Conservation (phyloP, 176 grass and related monocot species). For the Hordeum vulgare region MorexV3_pseudomolecules_assembly NC_058518.1:482271117-482271616, state of each 20-base stretch:
- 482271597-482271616: neutral
- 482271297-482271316: too few relatives aligned
- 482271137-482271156: neutral
- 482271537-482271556: neutral
- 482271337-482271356: too few relatives aligned
- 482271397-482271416: neutral
- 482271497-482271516: neutral
- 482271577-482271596: constrained; percentile 6
- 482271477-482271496: neutral
- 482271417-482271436: neutral
- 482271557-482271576: neutral
- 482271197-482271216: neutral
- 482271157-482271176: neutral
- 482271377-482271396: too few relatives aligned
- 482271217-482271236: neutral
- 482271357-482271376: too few relatives aligned
- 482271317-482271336: too few relatives aligned
- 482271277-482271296: too few relatives aligned
- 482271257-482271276: too few relatives aligned
- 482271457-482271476: neutral
- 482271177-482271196: neutral
- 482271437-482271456: neutral
- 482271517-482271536: neutral
- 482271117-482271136: neutral
- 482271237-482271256: too few relatives aligned